phyloP scores from a whole-genome alignment of 2,329 filamentous ascomycete genomes.

The Mycosphaerelloides madeirae region DNA sequence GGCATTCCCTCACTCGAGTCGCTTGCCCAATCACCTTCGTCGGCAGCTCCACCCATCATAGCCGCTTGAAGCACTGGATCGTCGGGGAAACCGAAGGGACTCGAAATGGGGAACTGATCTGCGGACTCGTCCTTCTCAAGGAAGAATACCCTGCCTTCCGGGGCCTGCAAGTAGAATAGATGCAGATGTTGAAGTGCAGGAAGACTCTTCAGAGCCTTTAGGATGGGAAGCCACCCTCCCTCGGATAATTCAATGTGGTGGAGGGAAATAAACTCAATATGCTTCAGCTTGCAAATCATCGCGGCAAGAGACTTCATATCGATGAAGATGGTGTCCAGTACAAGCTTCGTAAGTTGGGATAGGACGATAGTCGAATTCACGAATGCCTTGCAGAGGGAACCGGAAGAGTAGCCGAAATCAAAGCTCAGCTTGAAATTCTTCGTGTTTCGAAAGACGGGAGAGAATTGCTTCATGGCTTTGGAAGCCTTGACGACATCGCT shows the following conservation, averaged over 20 bases:
- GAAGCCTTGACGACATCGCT: conserved; percentile 2
- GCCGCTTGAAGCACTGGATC: neutral
- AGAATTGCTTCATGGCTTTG: conserved; percentile 8
- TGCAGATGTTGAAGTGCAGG: conserved; percentile 25
- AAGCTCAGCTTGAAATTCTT: conserved; percentile 6
- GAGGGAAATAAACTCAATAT: conserved; percentile 10
- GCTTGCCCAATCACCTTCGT: neutral
- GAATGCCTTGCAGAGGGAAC: conserved; percentile 6
- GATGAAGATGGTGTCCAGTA: conserved; percentile 12
- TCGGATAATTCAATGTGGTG: conserved; percentile 15
- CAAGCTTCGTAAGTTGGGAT: conserved; percentile 10
- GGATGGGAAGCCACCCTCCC: conserved; percentile 24
- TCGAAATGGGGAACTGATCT: neutral
- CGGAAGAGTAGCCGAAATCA: conserved; percentile 7
- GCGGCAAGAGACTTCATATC: conserved; percentile 8
- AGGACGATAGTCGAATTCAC: conserved; percentile 7
- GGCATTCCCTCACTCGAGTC: neutral
- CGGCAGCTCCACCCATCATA: neutral
- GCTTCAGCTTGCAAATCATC: conserved; percentile 8
- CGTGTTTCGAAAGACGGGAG: conserved; percentile 6
- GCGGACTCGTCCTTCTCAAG: conserved; percentile 11
- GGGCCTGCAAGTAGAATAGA: conserved; percentile 22
- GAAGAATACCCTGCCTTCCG: conserved; percentile 24
- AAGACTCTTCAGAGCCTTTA: conserved; percentile 21
- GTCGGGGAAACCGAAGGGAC: neutral